These are phyloP conservation scores for Angophora floribunda DNA, from an alignment of 345 rosid genomes.

Conservation along the genomic window DNA sequence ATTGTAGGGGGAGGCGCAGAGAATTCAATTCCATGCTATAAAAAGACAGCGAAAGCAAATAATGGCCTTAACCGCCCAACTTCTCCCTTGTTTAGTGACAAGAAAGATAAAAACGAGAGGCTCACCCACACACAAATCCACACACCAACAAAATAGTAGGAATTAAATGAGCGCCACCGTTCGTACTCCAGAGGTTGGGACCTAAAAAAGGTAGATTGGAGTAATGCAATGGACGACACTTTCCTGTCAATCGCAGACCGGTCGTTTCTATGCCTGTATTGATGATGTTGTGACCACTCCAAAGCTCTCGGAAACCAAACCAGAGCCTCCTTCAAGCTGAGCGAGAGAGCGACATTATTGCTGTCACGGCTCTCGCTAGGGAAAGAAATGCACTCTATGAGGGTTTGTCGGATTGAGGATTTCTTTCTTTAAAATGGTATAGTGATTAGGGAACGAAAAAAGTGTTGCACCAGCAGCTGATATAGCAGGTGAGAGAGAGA, in stretches of 20 bases:
- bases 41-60: conserved; percentile 1
- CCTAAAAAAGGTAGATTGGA: neutral
- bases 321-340: neutral
- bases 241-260: neutral
- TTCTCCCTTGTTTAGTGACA: neutral
- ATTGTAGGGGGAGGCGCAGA: neutral
- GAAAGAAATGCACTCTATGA: neutral
- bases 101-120: neutral
- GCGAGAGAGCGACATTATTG: neutral
- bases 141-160: neutral
- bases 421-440: neutral
- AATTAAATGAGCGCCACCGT: neutral
- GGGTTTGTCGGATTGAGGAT: neutral
- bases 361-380: neutral
- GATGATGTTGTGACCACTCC: neutral
- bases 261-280: neutral
- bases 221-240: neutral
- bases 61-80: conserved; percentile 1
- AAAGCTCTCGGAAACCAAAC: neutral
- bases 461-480: neutral
- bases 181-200: neutral
- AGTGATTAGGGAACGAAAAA: neutral
- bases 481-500: neutral
- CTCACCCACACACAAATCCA: neutral
- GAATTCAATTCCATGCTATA: conserved; percentile 9